Conservation (phyloP, 176 grass and related monocot species). For the Poa pratensis region DNA sequence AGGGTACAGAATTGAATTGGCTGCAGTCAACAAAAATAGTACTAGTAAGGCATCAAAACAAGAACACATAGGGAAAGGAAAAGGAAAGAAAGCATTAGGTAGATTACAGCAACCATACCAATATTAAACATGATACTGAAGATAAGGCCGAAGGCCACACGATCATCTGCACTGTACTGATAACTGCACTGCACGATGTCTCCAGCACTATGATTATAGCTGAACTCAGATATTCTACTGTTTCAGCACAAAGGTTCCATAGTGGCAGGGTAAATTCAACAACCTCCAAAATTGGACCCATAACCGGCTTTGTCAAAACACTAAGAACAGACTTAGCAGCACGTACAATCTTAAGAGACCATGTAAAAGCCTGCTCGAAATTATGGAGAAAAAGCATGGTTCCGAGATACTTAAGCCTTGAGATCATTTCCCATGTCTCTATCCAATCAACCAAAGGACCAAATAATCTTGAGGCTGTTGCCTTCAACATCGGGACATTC, state of each 20-base stretch:
- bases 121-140: slow-evolving; percentile 62
- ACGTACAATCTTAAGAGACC: slow-evolving; percentile 75
- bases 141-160: slow-evolving; percentile 85
- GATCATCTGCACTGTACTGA: slow-evolving; percentile 59
- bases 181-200: slow-evolving; percentile 66
- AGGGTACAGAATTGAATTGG: slow-evolving; percentile 74
- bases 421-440: slow-evolving; percentile 99
- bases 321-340: slow-evolving; percentile 70
- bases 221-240: slow-evolving; percentile 60
- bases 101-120: slow-evolving; percentile 56
- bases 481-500: slow-evolving; percentile 95
- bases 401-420: slow-evolving; percentile 89
- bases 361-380: slow-evolving; percentile 82
- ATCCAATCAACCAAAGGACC: slow-evolving; percentile 98
- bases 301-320: slow-evolving; percentile 78
- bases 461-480: slow-evolving; percentile 89
- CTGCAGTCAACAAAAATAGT: slow-evolving; percentile 53
- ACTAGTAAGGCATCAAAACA: slow-evolving; percentile 28
- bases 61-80: slow-evolving; percentile 25
- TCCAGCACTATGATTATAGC: slow-evolving; percentile 55
- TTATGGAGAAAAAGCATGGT: slow-evolving; percentile 99
- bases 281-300: slow-evolving; percentile 80
- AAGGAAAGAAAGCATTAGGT: slow-evolving; percentile 5
- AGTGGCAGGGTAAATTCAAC: slow-evolving; percentile 74
- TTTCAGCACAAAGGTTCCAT: slow-evolving; percentile 75